Base-by-base conservation (phyloP, 75 land plant species). In the Adiantum capillusveneris region DNA sequence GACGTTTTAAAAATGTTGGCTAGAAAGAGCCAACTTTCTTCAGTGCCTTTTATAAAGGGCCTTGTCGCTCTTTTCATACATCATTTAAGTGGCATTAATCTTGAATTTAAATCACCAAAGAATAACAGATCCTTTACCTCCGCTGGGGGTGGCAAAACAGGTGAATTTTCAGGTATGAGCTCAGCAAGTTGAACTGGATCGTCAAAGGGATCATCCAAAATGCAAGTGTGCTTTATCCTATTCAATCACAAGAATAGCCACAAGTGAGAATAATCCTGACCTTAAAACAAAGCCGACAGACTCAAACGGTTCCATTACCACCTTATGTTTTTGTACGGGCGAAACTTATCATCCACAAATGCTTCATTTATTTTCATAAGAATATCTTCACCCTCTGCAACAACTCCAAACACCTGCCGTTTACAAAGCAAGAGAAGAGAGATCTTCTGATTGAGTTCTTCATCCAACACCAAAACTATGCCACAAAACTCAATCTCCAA, bases 181-280 rank as follows among this genome's bases (percentile, higher is more conserved):
- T 79, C 98, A 64, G 77, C 71, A 37, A 94, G 79, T 63, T 82
- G 82, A 22, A 87, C 57, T 39, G 98, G 98, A 56, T 94, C 96
- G 56, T 86, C 91, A 72, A 94, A 94, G 34, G 98, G 98, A 75
- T 94, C 98, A 64, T 94, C 96, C 58, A 94, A 49, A 29, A 94
- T 75, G 57, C 81, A 81, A 7, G 96, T 79, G 60, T 90, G 96
- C 68, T 86, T 94, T 30, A 94, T 82, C 43, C 98, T 94, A 78
- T 52, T 17, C 21, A 25, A 26, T 19, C 31, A 53, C 13, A 53
- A 46, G 3, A 21, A 49, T 46, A 46, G 42, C 24, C 44, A 20
- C 13, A 34, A 5, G 3, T 34, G 7, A 34, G 37, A 34, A 3
- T 9, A 34, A 34, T 5, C 7, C 37, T 34, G n/a, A n/a, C n/a